Evolutionary conservation across 805 yeast genomes (phyloP), one percentile per base, ranked within the genome.

Genomic region (Saturnispora kantuleensis): DNA sequence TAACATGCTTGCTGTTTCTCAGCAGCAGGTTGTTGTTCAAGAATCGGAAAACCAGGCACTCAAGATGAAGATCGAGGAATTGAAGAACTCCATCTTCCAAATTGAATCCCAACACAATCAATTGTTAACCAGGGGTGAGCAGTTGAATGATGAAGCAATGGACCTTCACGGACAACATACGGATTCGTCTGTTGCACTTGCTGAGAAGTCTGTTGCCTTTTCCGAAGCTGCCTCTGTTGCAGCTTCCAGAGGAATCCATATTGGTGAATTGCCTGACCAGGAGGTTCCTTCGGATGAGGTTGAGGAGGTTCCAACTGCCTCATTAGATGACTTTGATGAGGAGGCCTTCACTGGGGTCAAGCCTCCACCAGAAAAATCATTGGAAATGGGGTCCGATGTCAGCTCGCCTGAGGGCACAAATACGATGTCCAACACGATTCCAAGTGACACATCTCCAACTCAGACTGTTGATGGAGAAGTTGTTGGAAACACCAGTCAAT

Each of bases 21-120:
- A 76, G 45, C 79, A 82, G 35, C 96, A 88, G 58, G 70, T 81
- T 40, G 80, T 76, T 35, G 77, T 83, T 4, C 65, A 60, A 50
- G 71, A 83, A 51, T 67, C 68, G 21, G 69, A 70, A 55, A 64
- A 68, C 42, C 64, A 68, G 41, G 72, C 69, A 35, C 49, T 64
- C 33, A 53, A 44, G 39, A 11, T 45, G 1, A 56, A 56, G 36
- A 54, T 65, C 21, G 53, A 51, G 10, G 52, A 48, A 7, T 42
- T 62, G 8, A 39, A 44, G n/a, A 46, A 50, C 17, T 51, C 61
- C 1, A 59, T 63, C 35, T 46, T 45, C 15, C 63, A 56, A 7
- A 50, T 62, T 35, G 57, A 58, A 13, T 39, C 50, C 7, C 57
- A 54, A 42, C 65, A 56, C 39, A 42, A 58, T 2, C 35, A 38